A percentile compares a stretch with the other conserved stretches of the same genome.
phyloP scores from a whole-genome alignment of 768 basidiomycete species.

The Trametes maxima region DNA sequence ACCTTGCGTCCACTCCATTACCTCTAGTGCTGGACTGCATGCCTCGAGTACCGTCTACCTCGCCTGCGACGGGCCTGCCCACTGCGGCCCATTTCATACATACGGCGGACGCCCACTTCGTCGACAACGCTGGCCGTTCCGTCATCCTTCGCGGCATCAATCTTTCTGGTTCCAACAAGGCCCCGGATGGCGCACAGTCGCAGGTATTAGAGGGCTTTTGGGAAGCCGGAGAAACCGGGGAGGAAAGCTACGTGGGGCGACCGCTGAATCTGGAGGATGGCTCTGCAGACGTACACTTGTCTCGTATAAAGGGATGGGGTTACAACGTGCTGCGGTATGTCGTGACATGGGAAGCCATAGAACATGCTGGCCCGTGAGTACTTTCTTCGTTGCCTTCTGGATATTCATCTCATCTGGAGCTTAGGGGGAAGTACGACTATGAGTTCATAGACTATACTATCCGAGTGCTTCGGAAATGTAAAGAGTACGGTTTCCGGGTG shows the following conservation, averaged over 20 bases:
- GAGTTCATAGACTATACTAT: constrained; percentile 93
- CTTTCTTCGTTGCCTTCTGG: neutral
- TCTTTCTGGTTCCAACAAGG: constrained; percentile 86
- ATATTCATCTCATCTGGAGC: constrained; percentile 8
- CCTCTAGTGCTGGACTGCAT: constrained; percentile 33
- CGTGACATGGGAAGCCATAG: constrained; percentile 95
- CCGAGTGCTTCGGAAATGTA: constrained; percentile 84
- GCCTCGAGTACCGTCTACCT: constrained; percentile 57
- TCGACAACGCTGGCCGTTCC: constrained; percentile 74
- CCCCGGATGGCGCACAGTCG: constrained; percentile 71
- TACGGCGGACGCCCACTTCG: constrained; percentile 68
- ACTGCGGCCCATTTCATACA: constrained; percentile 57
- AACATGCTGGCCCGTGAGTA: constrained; percentile 94
- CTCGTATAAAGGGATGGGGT: constrained; percentile 89
- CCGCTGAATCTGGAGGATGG: constrained; percentile 87
- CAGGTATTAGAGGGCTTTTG: constrained; percentile 77
- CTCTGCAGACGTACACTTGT: constrained; percentile 82
- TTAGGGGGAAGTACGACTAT: constrained; percentile 85
- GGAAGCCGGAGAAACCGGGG: constrained; percentile 72
- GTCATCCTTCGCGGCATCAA: constrained; percentile 93
- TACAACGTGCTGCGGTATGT: constrained; percentile 83
- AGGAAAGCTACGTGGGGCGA: constrained; percentile 70
- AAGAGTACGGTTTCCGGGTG: constrained; percentile 87
- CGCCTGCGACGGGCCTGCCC: constrained; percentile 57
- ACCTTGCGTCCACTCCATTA: neutral